Evolutionary conservation across 139 green algal species (phyloP), one percentile per base, ranked within the genome.

Genomic region (Chlorella sp.): DNA sequence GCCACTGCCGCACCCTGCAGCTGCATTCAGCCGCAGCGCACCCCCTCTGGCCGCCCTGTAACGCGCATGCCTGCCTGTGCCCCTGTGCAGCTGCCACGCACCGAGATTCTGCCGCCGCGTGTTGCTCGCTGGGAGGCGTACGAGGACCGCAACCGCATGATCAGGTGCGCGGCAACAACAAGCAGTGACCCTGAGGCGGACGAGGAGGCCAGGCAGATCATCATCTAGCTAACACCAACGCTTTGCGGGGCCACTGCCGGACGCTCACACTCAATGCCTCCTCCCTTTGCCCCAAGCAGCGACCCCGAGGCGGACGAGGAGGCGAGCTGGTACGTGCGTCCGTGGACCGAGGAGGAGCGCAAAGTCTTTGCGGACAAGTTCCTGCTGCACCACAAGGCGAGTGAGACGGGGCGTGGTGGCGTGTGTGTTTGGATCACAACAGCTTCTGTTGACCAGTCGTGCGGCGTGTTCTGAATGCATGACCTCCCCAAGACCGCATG

Each of bases 301-400:
- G 93, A 96, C 72, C 93, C 95, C 2, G 78, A 90, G 20, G 78
- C 62, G 26, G 88, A 94, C 74, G 83, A 92, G 56, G 77, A 85
- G 84, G 72, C 88, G 51, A 56, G 65, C 14, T 83, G 88, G 84
- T 46, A 86, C 38, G 77, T 88, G 62, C 72, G 88, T 58, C 74
- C 88, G 2, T 99, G 96, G 96, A 91, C 78, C 0, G 81, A 89
- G 40, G 95, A 91, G 41, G 96, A 99, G 94, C 90, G 89, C 58
- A 86, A 86, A 16, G 88, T 95, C 36, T 99, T 99, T 89, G 89
- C 94, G 62, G 96, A 99, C 64, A 94, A 94, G 75, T 99, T 96
- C 88, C 87, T 96, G 83, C 60, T 89, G 80, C 85, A 92, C 79
- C 90, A 92, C 83, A 96, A 96, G 85, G 89, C 76, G 64, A 9